Evolutionary conservation across 2,329 filamentous ascomycete species (phyloP).

Genomic region (Graphilbum ipis-grandicollis): DNA sequence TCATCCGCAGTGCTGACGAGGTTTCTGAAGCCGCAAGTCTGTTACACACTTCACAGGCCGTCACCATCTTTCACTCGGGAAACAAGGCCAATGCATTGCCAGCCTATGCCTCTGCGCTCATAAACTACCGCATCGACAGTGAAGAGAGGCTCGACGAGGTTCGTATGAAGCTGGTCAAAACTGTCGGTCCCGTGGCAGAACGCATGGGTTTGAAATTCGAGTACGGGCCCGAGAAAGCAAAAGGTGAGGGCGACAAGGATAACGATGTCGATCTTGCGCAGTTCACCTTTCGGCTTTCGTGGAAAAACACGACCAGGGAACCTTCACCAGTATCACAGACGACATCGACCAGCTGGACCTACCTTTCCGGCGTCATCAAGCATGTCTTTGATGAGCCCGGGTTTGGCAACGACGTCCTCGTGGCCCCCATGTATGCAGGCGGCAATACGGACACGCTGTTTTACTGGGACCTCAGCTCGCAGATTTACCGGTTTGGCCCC

Average conservation of each 20-base stretch:
- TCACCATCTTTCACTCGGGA: constrained; percentile 42
- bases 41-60: constrained; percentile 41
- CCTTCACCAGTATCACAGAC: background rate
- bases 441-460: constrained; percentile 31
- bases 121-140: constrained; percentile 42
- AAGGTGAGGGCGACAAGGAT: background rate
- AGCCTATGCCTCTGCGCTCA: constrained; percentile 32
- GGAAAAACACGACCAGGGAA: background rate
- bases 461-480: constrained; percentile 25
- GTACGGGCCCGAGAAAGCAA: background rate
- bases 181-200: background rate
- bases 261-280: background rate
- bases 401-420: constrained; percentile 27
- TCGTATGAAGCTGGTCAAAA: background rate
- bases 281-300: background rate
- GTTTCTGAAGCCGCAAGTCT: constrained; percentile 15
- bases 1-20: constrained; percentile 10
- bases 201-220: background rate
- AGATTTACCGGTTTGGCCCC: constrained; percentile 31
- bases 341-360: background rate
- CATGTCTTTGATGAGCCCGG: constrained; percentile 2
- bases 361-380: background rate
- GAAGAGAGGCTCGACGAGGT: constrained; percentile 21
- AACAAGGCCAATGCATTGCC: constrained; percentile 51
- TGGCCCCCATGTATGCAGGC: constrained; percentile 30